Conservation (phyloP, 2,329 filamentous ascomycete genomes). For the Fusarium buxicola region DNA sequence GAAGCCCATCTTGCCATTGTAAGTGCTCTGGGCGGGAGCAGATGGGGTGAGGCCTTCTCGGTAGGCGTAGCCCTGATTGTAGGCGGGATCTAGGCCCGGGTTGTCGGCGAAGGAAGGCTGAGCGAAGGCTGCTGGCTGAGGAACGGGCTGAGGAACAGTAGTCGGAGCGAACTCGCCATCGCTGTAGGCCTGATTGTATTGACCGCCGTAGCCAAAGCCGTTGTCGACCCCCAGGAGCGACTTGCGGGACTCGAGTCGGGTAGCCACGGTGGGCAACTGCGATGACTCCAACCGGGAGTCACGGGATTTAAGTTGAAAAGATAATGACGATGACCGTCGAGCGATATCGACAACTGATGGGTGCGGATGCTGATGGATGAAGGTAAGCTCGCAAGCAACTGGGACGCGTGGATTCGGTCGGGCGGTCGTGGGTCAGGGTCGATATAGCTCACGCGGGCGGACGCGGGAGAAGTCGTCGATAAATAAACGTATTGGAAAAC, state of each 20-base stretch:
- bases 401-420: conserved; percentile 31
- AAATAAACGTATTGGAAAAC: conserved; percentile 17
- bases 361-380: conserved; percentile 14
- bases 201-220: conserved; percentile 52
- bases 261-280: conserved; percentile 53
- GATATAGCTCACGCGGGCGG: conserved; percentile 25
- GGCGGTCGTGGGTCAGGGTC: conserved; percentile 26
- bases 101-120: conserved; percentile 49
- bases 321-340: conserved; percentile 25
- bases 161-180: conserved; percentile 40
- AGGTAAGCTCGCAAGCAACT: conserved; percentile 10
- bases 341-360: conserved; percentile 24
- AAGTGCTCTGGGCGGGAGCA: conserved; percentile 47
- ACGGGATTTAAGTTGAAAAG: conserved; percentile 25
- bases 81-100: conserved; percentile 46
- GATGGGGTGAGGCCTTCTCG: conserved; percentile 53
- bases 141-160: conserved; percentile 32
- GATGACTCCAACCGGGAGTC: conserved; percentile 54
- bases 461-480: conserved; percentile 16
- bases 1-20: conserved; percentile 69
- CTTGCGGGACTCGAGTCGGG: conserved; percentile 55
- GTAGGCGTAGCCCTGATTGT: conserved; percentile 53
- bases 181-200: conserved; percentile 50
- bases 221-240: conserved; percentile 55
- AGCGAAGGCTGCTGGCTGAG: conserved; percentile 37